Evolutionary conservation across 345 rosid genomes (phyloP).

Genomic region (Cardamine resedifolia): DNA sequence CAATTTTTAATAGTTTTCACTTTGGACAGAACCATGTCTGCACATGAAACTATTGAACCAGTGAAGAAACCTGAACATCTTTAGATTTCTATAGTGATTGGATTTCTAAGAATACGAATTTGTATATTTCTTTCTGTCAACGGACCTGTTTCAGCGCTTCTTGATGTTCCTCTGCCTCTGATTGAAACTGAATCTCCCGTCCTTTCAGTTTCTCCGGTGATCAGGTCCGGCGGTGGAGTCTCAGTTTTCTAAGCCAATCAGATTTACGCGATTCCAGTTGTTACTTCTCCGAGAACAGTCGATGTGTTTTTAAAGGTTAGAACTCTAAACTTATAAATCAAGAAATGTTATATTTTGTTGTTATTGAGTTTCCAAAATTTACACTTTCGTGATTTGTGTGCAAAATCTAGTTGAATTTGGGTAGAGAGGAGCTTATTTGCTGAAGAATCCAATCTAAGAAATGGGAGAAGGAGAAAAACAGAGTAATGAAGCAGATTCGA

Average conservation of each 20-base stretch:
- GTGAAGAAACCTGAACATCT: neutral
- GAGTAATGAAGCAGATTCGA: constrained; percentile 20
- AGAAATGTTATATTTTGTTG: neutral
- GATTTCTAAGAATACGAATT: neutral
- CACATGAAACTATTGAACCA: constrained; percentile 3
- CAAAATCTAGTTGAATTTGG: neutral
- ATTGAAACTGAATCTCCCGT: neutral
- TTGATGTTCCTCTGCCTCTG: neutral
- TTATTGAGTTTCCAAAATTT: neutral
- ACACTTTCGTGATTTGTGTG: neutral
- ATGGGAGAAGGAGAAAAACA: constrained; percentile 38
- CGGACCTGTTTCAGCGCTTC: neutral
- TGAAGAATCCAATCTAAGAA: constrained; percentile 3
- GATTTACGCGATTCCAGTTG: neutral
- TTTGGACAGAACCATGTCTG: neutral
- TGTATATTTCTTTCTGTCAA: neutral
- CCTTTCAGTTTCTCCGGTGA: neutral
- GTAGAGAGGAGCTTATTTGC: neutral
- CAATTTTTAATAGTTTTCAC: neutral
- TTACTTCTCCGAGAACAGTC: neutral
- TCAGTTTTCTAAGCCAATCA: neutral
- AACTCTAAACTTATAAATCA: neutral
- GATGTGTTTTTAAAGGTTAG: constrained; percentile 6
- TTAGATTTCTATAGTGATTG: neutral
- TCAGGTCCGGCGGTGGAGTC: neutral